phyloP scores from a whole-genome alignment of 441 rosid species.

The Pelargonium australe region DNA sequence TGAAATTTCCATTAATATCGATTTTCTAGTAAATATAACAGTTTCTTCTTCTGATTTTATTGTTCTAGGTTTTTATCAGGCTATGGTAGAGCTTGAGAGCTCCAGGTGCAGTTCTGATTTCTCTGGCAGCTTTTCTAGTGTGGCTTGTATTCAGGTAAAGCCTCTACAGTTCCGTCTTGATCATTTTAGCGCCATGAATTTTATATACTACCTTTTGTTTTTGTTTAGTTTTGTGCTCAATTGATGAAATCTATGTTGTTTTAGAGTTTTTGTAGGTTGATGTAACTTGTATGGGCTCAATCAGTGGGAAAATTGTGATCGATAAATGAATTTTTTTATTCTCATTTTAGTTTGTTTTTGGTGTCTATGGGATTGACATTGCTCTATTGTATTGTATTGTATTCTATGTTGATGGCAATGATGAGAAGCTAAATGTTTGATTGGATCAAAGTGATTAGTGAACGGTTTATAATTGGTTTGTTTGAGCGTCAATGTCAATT shows the following conservation, averaged over 20 bases:
- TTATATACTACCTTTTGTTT: background rate
- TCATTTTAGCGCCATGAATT: background rate
- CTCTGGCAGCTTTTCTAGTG: background rate
- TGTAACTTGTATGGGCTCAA: background rate
- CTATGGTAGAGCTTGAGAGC: background rate
- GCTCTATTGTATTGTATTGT: background rate
- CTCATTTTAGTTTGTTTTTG: background rate
- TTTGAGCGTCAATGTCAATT: background rate
- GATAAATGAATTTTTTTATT: background rate
- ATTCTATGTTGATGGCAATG: background rate
- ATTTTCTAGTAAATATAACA: background rate
- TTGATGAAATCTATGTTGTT: background rate
- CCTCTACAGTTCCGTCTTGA: background rate
- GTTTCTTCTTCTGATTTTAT: background rate
- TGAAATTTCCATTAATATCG: background rate
- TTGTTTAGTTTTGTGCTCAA: background rate
- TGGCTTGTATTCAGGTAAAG: conserved; percentile 16
- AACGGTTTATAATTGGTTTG: background rate
- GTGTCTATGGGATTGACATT: background rate
- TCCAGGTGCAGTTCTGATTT: conserved; percentile 9
- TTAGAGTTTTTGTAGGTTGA: background rate
- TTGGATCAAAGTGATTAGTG: background rate
- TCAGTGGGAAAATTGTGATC: background rate
- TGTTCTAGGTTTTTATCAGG: conserved; percentile 8
- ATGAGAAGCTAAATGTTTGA: background rate